A percentile compares a stretch with the other conserved stretches of the same genome.
Evolutionary conservation across 78 protist species (phyloP).

Genomic region (Diacronema lutheri): DNA sequence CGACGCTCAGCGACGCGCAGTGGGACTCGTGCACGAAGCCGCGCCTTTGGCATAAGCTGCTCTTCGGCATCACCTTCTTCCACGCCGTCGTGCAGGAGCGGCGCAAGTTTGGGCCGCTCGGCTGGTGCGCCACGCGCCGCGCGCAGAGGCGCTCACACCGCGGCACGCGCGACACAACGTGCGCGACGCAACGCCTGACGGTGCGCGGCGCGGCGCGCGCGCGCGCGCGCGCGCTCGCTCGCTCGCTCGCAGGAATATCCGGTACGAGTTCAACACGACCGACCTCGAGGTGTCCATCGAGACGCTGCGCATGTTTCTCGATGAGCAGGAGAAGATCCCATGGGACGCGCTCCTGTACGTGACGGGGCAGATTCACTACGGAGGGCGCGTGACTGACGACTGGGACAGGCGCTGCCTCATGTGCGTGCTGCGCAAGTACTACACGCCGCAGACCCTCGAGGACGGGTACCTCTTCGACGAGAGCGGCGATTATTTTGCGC

Average conservation of each 20-base stretch:
- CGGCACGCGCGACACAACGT: too few relatives aligned
- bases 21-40: slow-evolving; percentile 13
- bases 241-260: slow-evolving; percentile 24
- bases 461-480: slow-evolving; percentile 50
- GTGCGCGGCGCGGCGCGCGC: too few relatives aligned
- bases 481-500: slow-evolving; percentile 55
- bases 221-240: too few relatives aligned
- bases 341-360: slow-evolving; percentile 74
- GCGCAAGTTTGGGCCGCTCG: slow-evolving; percentile 70
- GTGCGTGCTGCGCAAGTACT: slow-evolving; percentile 59
- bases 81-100: slow-evolving; percentile 84
- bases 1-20: background rate
- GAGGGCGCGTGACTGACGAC: slow-evolving; percentile 91
- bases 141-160: too few relatives aligned
- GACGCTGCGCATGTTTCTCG: slow-evolving; percentile 49
- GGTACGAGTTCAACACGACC: slow-evolving; percentile 72
- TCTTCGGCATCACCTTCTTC: slow-evolving; percentile 72
- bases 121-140: slow-evolving; percentile 15
- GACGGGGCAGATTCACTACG: slow-evolving; percentile 82
- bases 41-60: slow-evolving; percentile 54
- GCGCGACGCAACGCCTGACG: too few relatives aligned
- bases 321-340: slow-evolving; percentile 59
- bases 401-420: slow-evolving; percentile 74
- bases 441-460: slow-evolving; percentile 31
- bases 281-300: slow-evolving; percentile 71